Conservation (phyloP, 192 early-diverging fungal genomes). For the Coemansia sp. region DNA sequence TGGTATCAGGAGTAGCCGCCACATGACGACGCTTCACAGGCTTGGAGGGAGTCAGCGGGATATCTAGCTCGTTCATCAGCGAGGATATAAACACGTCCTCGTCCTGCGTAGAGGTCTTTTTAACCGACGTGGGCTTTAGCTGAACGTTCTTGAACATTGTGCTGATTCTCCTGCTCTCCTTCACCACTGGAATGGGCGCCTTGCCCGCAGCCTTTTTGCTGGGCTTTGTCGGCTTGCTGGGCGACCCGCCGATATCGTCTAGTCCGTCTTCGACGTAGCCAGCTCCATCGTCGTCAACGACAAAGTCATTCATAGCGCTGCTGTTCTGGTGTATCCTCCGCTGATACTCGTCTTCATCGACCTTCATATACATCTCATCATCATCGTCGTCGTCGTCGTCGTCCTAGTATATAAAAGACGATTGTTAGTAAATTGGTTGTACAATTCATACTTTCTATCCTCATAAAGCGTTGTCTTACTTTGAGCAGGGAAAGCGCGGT, state of each 20-base stretch:
- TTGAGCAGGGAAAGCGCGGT: conserved; percentile 22
- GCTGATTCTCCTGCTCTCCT: conserved; percentile 19
- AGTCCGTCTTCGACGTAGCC: conserved; percentile 32
- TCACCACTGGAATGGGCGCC: not conserved
- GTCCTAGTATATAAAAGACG: conserved; percentile 11
- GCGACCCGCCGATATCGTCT: conserved; percentile 38
- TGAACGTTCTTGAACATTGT: conserved; percentile 53
- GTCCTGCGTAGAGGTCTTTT: conserved; percentile 12
- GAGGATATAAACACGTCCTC: conserved; percentile 54
- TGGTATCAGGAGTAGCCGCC: not conserved
- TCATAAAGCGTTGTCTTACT: not conserved
- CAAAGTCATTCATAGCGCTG: conserved; percentile 40
- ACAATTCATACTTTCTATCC: not conserved
- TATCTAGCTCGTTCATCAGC: conserved; percentile 45
- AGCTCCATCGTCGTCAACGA: conserved; percentile 52
- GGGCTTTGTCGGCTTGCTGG: not conserved
- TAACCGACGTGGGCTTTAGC: conserved; percentile 14
- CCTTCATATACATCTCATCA: conserved; percentile 36
- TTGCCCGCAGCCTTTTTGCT: conserved; percentile 6
- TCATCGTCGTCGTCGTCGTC: conserved; percentile 20
- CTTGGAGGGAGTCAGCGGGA: conserved; percentile 34
- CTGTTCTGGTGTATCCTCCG: conserved; percentile 14
- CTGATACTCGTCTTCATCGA: conserved; percentile 52
- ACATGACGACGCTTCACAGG: conserved; percentile 16
- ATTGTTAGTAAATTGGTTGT: not conserved